Evolutionary conservation across 202 grass and related monocot genomes (phyloP).

Genomic region (Setaria viridis): DNA sequence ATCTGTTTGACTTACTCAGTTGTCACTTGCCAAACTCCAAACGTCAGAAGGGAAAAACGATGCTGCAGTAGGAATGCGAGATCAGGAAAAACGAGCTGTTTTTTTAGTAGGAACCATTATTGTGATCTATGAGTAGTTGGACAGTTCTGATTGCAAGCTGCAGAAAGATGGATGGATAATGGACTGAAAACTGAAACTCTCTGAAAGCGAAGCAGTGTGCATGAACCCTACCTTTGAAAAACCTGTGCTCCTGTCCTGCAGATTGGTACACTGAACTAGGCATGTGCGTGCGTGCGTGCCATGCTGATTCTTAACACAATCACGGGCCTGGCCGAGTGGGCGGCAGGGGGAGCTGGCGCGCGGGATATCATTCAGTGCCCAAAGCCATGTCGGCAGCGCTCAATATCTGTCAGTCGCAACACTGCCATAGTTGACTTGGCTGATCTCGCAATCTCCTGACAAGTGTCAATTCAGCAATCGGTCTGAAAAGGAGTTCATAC

Average conservation of each 20-base stretch:
- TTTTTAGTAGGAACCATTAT: not conserved
- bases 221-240: constrained; percentile 37
- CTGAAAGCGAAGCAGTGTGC: constrained; percentile 33
- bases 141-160: not conserved
- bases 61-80: not conserved
- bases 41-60: not conserved
- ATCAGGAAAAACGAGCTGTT: not conserved
- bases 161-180: not conserved
- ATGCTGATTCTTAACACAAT: constrained; percentile 44
- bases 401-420: constrained; percentile 44
- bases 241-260: not conserved
- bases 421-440: constrained; percentile 1
- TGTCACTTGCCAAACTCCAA: constrained; percentile 34
- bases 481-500: not conserved
- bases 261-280: constrained; percentile 40
- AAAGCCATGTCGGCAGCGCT: constrained; percentile 54
- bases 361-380: constrained; percentile 31
- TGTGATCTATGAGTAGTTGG: not conserved
- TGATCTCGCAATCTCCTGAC: not conserved
- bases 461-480: constrained; percentile 27
- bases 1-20: constrained; percentile 32
- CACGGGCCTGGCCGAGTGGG: constrained; percentile 40
- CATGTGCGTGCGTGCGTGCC: constrained; percentile 35
- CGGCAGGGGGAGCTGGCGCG: constrained; percentile 1
- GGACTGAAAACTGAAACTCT: not conserved